Conservation (phyloP, 108 stramenopile species). For the Fragilariopsis cylindrus region DNA sequence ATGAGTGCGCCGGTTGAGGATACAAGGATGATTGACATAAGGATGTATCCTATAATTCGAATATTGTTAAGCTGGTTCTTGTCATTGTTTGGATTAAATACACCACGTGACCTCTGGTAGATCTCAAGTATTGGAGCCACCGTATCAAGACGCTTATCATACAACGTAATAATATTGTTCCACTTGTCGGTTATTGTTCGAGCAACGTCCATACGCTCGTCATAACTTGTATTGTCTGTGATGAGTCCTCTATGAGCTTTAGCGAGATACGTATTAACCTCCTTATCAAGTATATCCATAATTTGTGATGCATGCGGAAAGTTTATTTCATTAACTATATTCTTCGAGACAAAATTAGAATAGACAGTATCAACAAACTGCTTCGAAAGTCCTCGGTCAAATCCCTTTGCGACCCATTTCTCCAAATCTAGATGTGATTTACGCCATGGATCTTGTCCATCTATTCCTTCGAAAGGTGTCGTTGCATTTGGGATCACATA, state of each 20-base stretch:
- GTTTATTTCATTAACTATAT: constrained; percentile 33
- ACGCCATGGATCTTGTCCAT: constrained; percentile 32
- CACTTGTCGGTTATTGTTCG: constrained; percentile 16
- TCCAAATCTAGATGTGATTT: constrained; percentile 23
- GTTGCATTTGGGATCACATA: constrained; percentile 31
- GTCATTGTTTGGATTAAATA: constrained; percentile 1
- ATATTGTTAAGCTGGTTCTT: constrained; percentile 21
- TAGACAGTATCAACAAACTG: constrained; percentile 11
- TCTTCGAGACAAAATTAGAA: constrained; percentile 24
- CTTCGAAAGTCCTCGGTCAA: neutral
- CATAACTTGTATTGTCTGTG: no score
- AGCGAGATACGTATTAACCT: constrained; percentile 16
- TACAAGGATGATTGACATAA: constrained; percentile 1
- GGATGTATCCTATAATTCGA: constrained; percentile 18
- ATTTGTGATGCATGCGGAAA: constrained; percentile 35
- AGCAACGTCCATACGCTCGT: no score
- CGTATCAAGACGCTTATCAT: constrained; percentile 10
- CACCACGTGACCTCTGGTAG: constrained; percentile 27
- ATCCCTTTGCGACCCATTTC: constrained; percentile 28
- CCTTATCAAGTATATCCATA: constrained; percentile 14
- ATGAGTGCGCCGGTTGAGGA: constrained; percentile 17
- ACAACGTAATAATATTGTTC: constrained; percentile 38
- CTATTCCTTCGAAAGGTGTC: constrained; percentile 5
- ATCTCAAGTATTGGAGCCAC: constrained; percentile 4
- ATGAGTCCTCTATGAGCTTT: no score